Base-by-base conservation (phyloP, 2,329 filamentous ascomycete species). In the Pseudogymnoascus sp. region DNA sequence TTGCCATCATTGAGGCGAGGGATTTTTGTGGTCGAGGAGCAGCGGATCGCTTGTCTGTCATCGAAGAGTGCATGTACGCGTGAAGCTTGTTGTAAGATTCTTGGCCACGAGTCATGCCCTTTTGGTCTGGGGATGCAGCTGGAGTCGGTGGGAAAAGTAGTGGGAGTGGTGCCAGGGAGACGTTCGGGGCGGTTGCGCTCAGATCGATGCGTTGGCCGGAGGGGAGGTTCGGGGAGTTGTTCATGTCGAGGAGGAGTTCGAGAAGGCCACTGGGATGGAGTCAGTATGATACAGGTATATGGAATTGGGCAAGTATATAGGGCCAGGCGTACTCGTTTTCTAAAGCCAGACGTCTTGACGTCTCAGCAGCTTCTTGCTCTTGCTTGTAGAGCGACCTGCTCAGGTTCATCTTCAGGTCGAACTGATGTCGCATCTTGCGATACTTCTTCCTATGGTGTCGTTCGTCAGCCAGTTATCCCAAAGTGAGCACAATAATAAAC, bases 191-290 rank as follows among this genome's bases (percentile, higher is more conserved):
- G 5, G 36, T 34, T 25, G 25, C 74, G 60, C 79, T 80, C 64
- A 97, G 78, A 71, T 93, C 88, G 77, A 91, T 88, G 69, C 90
- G 89, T 70, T 89, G 85, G 64, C 88, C 82, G 28, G 85, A 79
- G 10, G 91, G 86, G 50, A 97, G 86, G 73, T 95, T 90, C 18
- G 88, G 81, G 46, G 86, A 89, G 61, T 90, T 86, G 77, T 99
- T 99, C 77, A 97, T 84, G 72, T 97, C 93, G 66, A 96, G 82
- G 36, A 97, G 84, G 10, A 97, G 79, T 70, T 97, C 93, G 62
- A 97, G 84, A 36, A 97, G 78, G 75, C 93, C 92, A 75, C 93
- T 97, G 70, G 70, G 53, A 70, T 34, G 60, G 25, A 63, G 60
- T 65, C 63, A 66, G 65, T 40, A 56, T 16, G 53, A 40, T 21